phyloP scores from a whole-genome alignment of 495 filamentous ascomycete species.

The Podospora didyma region DNA sequence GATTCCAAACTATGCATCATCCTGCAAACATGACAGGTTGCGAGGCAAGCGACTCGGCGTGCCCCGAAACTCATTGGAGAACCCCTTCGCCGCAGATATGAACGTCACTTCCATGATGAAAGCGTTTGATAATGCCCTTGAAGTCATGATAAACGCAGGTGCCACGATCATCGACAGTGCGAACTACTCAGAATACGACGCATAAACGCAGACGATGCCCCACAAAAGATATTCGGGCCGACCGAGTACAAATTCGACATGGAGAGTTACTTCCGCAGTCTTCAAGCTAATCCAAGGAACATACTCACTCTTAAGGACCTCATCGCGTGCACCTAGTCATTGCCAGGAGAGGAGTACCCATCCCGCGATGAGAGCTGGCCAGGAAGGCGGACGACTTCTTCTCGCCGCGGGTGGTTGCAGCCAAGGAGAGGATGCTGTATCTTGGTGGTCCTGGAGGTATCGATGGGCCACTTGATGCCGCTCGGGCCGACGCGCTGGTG shows the following conservation, averaged over 20 bases:
- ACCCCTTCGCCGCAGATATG: conserved; percentile 1
- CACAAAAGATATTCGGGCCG: not conserved
- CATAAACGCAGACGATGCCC: not conserved
- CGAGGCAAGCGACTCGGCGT: not conserved
- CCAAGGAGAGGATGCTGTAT: not conserved
- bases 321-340: not conserved
- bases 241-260: not conserved
- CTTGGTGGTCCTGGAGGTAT: not conserved
- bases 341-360: not conserved
- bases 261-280: not conserved
- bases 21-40: not conserved
- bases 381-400: not conserved
- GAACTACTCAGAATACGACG: not conserved
- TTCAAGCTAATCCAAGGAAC: not conserved
- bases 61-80: not conserved
- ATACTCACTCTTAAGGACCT: not conserved
- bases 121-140: not conserved
- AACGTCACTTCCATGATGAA: not conserved
- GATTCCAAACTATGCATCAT: not conserved
- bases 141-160: not conserved
- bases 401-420: not conserved
- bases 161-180: not conserved
- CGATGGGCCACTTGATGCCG: not conserved
- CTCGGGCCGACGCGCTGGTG: not conserved
- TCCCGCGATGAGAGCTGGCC: not conserved